A percentile compares a stretch with the other conserved stretches of the same genome.
Conservation (phyloP, 345 rosid species). For the Ceriops decandra region DNA sequence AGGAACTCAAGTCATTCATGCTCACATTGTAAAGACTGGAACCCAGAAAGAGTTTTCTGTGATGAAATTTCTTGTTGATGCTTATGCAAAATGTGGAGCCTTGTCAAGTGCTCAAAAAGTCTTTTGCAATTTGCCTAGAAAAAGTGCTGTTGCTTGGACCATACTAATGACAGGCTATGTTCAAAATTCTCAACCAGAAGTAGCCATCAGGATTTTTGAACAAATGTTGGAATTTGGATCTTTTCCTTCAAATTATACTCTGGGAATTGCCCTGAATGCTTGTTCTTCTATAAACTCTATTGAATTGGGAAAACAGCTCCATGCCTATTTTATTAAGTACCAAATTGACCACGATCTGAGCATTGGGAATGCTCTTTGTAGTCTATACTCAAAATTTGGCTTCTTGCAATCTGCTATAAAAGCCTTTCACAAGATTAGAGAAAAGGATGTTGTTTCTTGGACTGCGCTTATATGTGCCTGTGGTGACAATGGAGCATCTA, state of each 20-base stretch:
- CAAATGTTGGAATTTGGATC: constrained; percentile 42
- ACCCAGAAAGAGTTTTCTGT: constrained; percentile 29
- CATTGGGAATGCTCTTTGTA: constrained; percentile 59
- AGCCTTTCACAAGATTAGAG: constrained; percentile 37
- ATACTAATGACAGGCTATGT: constrained; percentile 44
- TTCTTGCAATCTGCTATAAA: constrained; percentile 35
- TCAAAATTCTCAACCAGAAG: constrained; percentile 41
- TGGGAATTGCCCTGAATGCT: constrained; percentile 46
- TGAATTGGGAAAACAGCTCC: constrained; percentile 48
- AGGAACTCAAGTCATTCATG: constrained; percentile 34
- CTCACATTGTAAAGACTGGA: constrained; percentile 47
- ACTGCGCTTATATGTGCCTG: constrained; percentile 48
- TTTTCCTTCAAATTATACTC: constrained; percentile 45
- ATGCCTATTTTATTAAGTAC: constrained; percentile 48
- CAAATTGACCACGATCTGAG: constrained; percentile 36
- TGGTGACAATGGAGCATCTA: constrained; percentile 37
- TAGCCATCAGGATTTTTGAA: constrained; percentile 35
- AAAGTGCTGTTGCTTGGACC: constrained; percentile 45
- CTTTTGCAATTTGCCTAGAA: constrained; percentile 31
- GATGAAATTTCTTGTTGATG: constrained; percentile 44
- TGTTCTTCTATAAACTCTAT: constrained; percentile 36
- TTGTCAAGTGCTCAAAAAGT: constrained; percentile 37
- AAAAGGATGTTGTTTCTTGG: constrained; percentile 56
- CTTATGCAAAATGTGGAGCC: constrained; percentile 47
- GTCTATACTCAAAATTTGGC: constrained; percentile 48